phyloP scores from a whole-genome alignment of 2,329 filamentous ascomycete genomes.

The Nemania abortiva region DNA sequence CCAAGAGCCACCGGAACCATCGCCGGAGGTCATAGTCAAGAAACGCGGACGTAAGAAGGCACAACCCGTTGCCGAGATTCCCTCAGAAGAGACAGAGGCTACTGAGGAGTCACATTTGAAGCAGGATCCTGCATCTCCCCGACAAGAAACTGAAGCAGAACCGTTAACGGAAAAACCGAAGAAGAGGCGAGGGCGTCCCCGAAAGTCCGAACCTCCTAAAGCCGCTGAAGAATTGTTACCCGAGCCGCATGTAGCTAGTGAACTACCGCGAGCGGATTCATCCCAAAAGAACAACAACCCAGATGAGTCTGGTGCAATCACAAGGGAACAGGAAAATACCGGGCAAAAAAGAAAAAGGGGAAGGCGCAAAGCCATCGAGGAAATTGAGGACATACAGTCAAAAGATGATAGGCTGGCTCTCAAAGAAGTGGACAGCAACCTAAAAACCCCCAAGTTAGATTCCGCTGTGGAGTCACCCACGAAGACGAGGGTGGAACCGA shows the following conservation, averaged over 20 bases:
- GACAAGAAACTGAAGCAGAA: conserved; percentile 34
- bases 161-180: conserved; percentile 44
- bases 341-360: conserved; percentile 30
- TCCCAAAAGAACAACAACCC: conserved; percentile 19
- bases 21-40: conserved; percentile 42
- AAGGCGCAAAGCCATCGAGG: conserved; percentile 25
- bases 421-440: conserved; percentile 44
- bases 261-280: conserved; percentile 5
- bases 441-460: conserved; percentile 27
- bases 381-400: conserved; percentile 30
- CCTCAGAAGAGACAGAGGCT: conserved; percentile 16
- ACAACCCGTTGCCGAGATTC: conserved; percentile 36
- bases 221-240: conserved; percentile 13
- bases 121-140: conserved; percentile 7
- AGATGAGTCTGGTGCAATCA: conserved; percentile 19
- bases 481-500: conserved; percentile 14
- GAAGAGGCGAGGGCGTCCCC: conserved; percentile 50
- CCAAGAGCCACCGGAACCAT: conserved; percentile 34
- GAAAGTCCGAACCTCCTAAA: conserved; percentile 46
- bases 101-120: conserved; percentile 21
- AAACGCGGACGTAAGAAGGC: conserved; percentile 52
- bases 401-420: conserved; percentile 35
- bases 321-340: conserved; percentile 16
- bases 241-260: conserved; percentile 19
- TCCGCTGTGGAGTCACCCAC: conserved; percentile 14